Conservation (phyloP, 306 rosid genomes). For the Cicer bijugum region DNA sequence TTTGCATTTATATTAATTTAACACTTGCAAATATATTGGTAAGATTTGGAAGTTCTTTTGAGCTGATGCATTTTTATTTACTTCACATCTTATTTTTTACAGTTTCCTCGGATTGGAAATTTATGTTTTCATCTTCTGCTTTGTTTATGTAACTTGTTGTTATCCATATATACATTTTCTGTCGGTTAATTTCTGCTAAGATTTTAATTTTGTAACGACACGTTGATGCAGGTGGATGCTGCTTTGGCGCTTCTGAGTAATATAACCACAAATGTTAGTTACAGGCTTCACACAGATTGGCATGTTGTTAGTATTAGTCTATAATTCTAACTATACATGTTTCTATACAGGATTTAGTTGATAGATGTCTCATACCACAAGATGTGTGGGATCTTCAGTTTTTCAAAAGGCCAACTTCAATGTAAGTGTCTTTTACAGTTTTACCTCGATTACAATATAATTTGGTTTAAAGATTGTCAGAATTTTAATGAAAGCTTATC, state of each 20-base stretch:
- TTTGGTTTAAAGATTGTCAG: constrained; percentile 24
- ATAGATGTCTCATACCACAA: constrained; percentile 71
- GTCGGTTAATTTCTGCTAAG: constrained; percentile 14
- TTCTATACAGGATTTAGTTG: constrained; percentile 66
- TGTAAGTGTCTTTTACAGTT: constrained; percentile 57
- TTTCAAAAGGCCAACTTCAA: constrained; percentile 73
- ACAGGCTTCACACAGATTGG: constrained; percentile 33
- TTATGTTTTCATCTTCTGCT: too few relatives aligned
- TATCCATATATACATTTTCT: background rate
- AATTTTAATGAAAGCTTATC: constrained; percentile 2
- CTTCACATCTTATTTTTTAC: too few relatives aligned
- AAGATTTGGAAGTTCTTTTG: too few relatives aligned
- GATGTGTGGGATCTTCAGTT: constrained; percentile 91
- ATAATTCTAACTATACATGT: constrained; percentile 43
- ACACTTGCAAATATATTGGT: too few relatives aligned
- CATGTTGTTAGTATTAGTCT: constrained; percentile 6
- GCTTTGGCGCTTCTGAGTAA: constrained; percentile 78
- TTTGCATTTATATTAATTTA: too few relatives aligned
- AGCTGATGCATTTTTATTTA: too few relatives aligned
- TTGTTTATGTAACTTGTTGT: constrained; percentile 8
- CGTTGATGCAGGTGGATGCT: constrained; percentile 79
- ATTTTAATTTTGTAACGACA: constrained; percentile 40
- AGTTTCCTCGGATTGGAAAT: too few relatives aligned
- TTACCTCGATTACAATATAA: constrained; percentile 25
- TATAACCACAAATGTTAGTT: constrained; percentile 80